Evolutionary conservation across 225 moss, liverwort and hornwort genomes (phyloP).

Genomic region (Polytrichum commune): DNA sequence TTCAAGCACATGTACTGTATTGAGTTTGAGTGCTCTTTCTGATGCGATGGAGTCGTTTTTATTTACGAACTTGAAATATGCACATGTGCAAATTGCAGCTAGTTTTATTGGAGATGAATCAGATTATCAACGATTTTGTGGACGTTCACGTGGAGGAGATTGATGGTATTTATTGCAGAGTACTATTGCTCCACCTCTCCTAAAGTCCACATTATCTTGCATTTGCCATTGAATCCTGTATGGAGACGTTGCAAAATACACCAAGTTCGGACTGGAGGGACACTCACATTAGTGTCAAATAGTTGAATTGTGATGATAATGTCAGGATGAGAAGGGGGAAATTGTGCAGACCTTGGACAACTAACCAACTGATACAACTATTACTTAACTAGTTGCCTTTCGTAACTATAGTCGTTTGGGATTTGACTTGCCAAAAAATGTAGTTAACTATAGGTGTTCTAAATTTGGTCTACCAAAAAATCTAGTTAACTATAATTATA

Average conservation of each 20-base stretch:
- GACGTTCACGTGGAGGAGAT: conserved; percentile 19
- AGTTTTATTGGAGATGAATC: conserved; percentile 31
- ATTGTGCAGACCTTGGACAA: not conserved
- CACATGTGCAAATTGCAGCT: conserved; percentile 22
- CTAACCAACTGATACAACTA: too few relatives aligned
- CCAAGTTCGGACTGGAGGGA: not conserved
- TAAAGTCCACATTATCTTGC: not conserved
- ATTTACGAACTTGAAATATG: too few relatives aligned
- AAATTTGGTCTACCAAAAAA: too few relatives aligned
- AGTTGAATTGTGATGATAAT: not conserved
- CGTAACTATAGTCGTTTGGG: too few relatives aligned
- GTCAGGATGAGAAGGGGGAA: conserved; percentile 8
- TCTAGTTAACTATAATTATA: too few relatives aligned
- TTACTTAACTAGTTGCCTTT: too few relatives aligned
- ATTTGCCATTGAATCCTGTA: not conserved
- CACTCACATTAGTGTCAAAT: not conserved
- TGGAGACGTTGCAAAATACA: too few relatives aligned
- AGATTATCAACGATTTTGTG: conserved; percentile 24
- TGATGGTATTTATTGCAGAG: conserved; percentile 25
- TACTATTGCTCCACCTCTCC: not conserved
- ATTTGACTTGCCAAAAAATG: too few relatives aligned
- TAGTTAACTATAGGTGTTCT: too few relatives aligned
- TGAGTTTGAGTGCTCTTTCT: not conserved
- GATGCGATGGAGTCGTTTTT: too few relatives aligned
- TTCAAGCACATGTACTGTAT: not conserved